Evolutionary conservation across 352 stramenopile genomes (phyloP).

Genomic region (Thalassiosira hispida): DNA sequence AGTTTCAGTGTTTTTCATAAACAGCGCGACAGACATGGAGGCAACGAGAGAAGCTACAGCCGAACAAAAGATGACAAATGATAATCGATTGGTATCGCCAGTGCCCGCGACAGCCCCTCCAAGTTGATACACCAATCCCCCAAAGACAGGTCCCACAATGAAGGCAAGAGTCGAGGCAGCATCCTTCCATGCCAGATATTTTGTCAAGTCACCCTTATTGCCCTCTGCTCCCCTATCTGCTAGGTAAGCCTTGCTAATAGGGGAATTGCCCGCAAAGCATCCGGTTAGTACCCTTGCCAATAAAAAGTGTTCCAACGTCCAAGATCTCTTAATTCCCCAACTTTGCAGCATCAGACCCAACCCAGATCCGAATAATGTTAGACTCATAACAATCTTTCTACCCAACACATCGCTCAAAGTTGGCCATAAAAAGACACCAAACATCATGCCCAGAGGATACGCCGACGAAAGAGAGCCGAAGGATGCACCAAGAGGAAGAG

Average conservation of each 20-base stretch:
- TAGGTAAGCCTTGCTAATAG: constrained; percentile 78
- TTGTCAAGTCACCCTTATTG: constrained; percentile 38
- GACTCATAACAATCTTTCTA: constrained; percentile 65
- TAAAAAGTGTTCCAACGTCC: constrained; percentile 66
- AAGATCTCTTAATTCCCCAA: constrained; percentile 46
- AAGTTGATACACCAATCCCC: constrained; percentile 64
- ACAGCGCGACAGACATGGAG: constrained; percentile 26
- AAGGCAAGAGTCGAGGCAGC: constrained; percentile 74
- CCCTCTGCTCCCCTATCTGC: constrained; percentile 66
- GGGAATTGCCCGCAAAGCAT: constrained; percentile 66
- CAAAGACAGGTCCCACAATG: constrained; percentile 69
- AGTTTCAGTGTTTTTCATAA: constrained; percentile 26
- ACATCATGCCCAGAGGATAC: constrained; percentile 79
- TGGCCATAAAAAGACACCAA: constrained; percentile 78
- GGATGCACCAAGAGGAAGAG: constrained; percentile 63
- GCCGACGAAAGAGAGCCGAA: constrained; percentile 76
- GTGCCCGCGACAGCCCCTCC: constrained; percentile 6
- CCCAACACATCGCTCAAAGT: constrained; percentile 67
- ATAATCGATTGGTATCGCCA: constrained; percentile 38
- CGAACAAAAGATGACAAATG: constrained; percentile 53
- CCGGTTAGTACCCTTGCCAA: constrained; percentile 67
- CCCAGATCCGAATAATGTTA: constrained; percentile 64
- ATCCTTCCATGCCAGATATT: constrained; percentile 75
- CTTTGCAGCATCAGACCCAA: constrained; percentile 68
- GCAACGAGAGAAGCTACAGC: constrained; percentile 47